Percentiles rank a stretch among this genome's conserved stretches.
phyloP scores from a whole-genome alignment of 768 basidiomycete species.

The Termitomyces sp. region DNA sequence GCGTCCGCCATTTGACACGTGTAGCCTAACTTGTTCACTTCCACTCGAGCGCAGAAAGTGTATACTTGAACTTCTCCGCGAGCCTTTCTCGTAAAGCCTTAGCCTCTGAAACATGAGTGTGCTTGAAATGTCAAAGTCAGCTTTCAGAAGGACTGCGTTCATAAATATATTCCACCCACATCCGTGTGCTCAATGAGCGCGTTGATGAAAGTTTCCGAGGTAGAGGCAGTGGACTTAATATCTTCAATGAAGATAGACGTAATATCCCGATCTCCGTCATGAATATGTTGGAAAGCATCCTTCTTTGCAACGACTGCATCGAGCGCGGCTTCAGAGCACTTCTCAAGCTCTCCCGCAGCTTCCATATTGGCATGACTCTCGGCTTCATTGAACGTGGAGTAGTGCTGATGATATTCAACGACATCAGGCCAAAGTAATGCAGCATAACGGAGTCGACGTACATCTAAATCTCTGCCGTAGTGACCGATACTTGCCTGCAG shows the following conservation, averaged over 20 bases:
- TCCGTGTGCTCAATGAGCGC: background rate
- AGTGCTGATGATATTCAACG: background rate
- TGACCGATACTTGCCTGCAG: background rate
- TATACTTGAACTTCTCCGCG: background rate
- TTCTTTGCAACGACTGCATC: background rate
- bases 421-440: background rate
- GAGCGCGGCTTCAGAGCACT: background rate
- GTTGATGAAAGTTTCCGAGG: background rate
- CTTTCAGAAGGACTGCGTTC: background rate
- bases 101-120: background rate
- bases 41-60: background rate
- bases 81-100: background rate
- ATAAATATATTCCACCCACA: background rate
- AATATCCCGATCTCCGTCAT: background rate
- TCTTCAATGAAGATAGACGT: background rate
- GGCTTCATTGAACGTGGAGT: background rate
- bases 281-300: background rate
- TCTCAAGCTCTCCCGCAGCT: background rate
- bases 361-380: background rate
- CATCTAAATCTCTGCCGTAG: background rate
- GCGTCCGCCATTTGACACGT: background rate
- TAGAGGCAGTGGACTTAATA: background rate
- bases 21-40: background rate
- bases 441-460: no score
- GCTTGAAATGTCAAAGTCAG: background rate